Conservation (phyloP, 495 filamentous ascomycete genomes). For the Aspergillus olivimuriae region DNA sequence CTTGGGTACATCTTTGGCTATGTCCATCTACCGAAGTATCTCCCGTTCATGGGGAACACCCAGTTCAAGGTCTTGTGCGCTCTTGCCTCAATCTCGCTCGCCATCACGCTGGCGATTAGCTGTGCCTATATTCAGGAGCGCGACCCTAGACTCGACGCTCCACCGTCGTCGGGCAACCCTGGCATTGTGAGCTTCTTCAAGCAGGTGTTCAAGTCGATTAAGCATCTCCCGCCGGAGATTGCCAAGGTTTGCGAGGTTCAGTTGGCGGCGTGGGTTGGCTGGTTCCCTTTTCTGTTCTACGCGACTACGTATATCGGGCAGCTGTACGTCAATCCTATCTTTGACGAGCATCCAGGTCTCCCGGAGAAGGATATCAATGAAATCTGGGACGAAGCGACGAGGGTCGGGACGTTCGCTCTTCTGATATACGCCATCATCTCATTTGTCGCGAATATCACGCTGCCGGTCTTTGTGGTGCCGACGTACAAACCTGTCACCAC, state of each 20-base stretch:
- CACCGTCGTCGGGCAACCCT: constrained; percentile 45
- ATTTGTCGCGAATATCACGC: constrained; percentile 67
- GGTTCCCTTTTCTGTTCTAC: constrained; percentile 94
- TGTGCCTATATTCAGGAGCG: constrained; percentile 63
- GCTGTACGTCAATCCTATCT: constrained; percentile 76
- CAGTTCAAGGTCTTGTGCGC: constrained; percentile 88
- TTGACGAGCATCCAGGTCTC: constrained; percentile 69
- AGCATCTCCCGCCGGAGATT: constrained; percentile 70
- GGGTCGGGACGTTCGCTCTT: constrained; percentile 75
- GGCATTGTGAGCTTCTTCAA: constrained; percentile 76
- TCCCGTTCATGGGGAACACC: constrained; percentile 73
- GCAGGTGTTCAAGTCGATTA: constrained; percentile 68
- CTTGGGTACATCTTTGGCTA: constrained; percentile 79
- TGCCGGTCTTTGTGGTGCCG: constrained; percentile 76
- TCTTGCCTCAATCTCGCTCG: constrained; percentile 67
- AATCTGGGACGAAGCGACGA: constrained; percentile 75
- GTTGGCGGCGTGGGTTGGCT: constrained; percentile 86
- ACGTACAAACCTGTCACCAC: constrained; percentile 43
- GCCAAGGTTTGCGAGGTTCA: constrained; percentile 79
- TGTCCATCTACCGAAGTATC: constrained; percentile 59
- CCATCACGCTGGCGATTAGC: constrained; percentile 58
- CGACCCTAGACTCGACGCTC: constrained; percentile 67
- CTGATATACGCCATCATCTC: constrained; percentile 82
- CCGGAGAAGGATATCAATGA: constrained; percentile 64
- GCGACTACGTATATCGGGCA: constrained; percentile 87